These are phyloP conservation scores for Fabrea salina DNA, from an alignment of 169 alveolate species.

Conservation along the genomic window DNA sequence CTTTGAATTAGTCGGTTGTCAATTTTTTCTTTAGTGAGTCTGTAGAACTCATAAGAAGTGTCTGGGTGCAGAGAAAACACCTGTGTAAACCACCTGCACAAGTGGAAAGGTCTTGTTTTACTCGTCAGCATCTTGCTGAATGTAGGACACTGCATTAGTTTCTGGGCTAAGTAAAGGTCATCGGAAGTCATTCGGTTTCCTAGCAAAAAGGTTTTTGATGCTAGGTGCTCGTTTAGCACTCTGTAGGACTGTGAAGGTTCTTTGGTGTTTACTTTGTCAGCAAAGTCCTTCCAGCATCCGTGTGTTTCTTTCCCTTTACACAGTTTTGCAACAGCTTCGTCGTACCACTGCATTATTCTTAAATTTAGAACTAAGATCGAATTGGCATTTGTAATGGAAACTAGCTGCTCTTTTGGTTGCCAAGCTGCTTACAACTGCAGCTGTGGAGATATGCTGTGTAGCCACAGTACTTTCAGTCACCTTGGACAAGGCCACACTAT, in stretches of 20 bases:
- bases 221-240: background rate
- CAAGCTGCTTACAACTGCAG: too few species aligned
- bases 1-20: slow-evolving; percentile 12
- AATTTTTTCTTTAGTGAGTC: background rate
- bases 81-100: slow-evolving; percentile 24
- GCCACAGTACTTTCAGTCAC: too few species aligned
- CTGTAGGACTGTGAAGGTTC: background rate
- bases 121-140: slow-evolving; percentile 5
- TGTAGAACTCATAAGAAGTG: background rate
- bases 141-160: background rate
- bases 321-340: background rate
- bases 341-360: background rate
- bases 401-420: too few species aligned
- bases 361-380: too few species aligned
- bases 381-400: too few species aligned
- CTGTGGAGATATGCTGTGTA: too few species aligned
- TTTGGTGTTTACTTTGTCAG: too few species aligned
- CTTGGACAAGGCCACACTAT: too few species aligned
- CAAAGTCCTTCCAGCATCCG: too few species aligned
- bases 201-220: background rate
- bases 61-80: slow-evolving; percentile 19
- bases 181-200: background rate
- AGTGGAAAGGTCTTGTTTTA: background rate
- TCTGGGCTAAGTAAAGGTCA: slow-evolving; percentile 1
- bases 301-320: too few species aligned